phyloP scores from a whole-genome alignment of 768 basidiomycete species.

The Lyophyllum decastes region DNA sequence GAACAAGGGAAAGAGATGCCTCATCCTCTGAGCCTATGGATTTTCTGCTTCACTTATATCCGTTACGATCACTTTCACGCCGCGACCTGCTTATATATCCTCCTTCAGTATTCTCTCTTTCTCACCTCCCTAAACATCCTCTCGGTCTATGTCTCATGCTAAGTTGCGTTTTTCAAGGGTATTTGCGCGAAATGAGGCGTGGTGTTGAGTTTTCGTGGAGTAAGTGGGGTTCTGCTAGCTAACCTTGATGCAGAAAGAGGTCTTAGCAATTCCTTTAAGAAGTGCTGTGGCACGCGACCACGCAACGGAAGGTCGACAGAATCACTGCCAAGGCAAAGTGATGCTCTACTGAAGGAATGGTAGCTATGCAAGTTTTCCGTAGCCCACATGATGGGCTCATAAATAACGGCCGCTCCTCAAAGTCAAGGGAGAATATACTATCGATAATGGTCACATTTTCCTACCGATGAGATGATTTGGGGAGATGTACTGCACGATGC shows the following conservation, averaged over 20 bases:
- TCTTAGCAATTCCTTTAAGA: not conserved
- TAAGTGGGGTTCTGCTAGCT: not conserved
- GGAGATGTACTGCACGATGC: not conserved
- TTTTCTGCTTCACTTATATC: slow-evolving; percentile 21
- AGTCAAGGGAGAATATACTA: not conserved
- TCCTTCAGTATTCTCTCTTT: slow-evolving; percentile 36
- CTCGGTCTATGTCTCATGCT: slow-evolving; percentile 20
- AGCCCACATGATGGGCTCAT: too few relatives aligned
- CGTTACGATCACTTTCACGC: slow-evolving; percentile 39
- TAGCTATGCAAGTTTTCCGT: too few relatives aligned
- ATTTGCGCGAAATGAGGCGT: slow-evolving; percentile 13
- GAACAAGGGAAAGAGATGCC: slow-evolving; percentile 75
- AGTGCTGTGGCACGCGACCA: too few relatives aligned
- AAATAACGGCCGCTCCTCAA: not conserved
- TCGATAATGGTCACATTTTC: not conserved
- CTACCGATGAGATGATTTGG: slow-evolving; percentile 11
- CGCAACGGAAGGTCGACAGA: too few relatives aligned
- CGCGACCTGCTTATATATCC: slow-evolving; percentile 50
- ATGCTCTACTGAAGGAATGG: not conserved
- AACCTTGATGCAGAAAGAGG: too few relatives aligned
- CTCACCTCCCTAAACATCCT: slow-evolving; percentile 39
- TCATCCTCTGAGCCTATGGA: slow-evolving; percentile 67
- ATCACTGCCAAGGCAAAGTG: not conserved
- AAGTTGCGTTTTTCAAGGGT: slow-evolving; percentile 23
- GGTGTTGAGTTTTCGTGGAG: not conserved